These are phyloP conservation scores for Lithospermum erythrorhizon DNA, from an alignment of 257 asterid species.

Conservation along the genomic window DNA sequence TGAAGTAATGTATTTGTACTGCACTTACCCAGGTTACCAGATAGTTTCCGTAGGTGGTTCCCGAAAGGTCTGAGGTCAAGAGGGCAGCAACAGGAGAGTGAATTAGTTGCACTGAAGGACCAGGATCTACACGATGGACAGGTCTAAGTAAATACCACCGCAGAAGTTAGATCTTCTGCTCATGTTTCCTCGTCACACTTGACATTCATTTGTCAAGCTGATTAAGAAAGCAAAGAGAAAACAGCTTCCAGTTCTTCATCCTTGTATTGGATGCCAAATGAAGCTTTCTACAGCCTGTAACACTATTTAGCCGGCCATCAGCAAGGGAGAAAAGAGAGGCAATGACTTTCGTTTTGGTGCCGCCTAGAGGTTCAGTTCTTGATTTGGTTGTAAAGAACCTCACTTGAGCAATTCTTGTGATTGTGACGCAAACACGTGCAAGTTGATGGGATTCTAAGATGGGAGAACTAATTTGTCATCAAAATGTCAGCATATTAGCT, in stretches of 20 bases:
- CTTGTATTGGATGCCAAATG: no score
- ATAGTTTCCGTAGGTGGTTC: slow-evolving; percentile 57
- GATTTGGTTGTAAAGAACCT: no score
- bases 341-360: not conserved
- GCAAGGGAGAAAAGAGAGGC: slow-evolving; percentile 1
- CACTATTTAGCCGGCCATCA: no score
- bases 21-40: slow-evolving; percentile 64
- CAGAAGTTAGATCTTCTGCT: no score
- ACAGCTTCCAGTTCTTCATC: not conserved
- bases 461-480: no score
- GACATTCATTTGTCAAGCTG: not conserved
- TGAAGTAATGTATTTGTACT: slow-evolving; percentile 1
- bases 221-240: no score
- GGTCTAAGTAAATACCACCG: not conserved
- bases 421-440: no score
- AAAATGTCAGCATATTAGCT: no score
- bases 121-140: slow-evolving; percentile 32
- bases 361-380: not conserved
- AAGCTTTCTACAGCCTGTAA: no score
- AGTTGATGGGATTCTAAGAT: no score
- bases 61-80: slow-evolving; percentile 63
- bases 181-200: not conserved
- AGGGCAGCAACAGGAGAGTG: slow-evolving; percentile 75
- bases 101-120: slow-evolving; percentile 46
- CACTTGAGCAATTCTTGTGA: no score